Conservation (phyloP, 2,329 filamentous ascomycete genomes). For the Neoscytalidium dimidiatum region DNA sequence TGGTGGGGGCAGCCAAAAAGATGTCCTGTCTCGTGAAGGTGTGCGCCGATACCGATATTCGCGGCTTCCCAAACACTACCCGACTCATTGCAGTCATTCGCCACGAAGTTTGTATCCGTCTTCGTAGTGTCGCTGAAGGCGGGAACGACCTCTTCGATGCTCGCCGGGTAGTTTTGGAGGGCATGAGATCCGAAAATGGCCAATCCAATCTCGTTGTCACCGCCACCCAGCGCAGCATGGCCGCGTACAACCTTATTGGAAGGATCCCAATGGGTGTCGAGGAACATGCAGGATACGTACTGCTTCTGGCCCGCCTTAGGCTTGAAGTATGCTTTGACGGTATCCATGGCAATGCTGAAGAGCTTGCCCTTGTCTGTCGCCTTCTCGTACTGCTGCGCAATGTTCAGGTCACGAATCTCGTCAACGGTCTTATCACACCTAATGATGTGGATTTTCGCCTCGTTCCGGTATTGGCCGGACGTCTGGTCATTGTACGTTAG, state of each 20-base stretch:
- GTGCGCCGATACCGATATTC: conserved; percentile 89
- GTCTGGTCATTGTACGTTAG: conserved; percentile 74
- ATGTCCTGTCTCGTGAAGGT: conserved; percentile 89
- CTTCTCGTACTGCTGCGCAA: conserved; percentile 73
- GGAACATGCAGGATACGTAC: conserved; percentile 82
- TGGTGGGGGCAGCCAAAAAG: conserved; percentile 88
- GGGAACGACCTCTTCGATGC: conserved; percentile 85
- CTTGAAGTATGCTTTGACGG: conserved; percentile 76
- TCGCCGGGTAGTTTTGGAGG: conserved; percentile 86
- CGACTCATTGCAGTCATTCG: conserved; percentile 83
- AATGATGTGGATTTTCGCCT: conserved; percentile 87
- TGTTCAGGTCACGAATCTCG: conserved; percentile 76
- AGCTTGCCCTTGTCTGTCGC: conserved; percentile 72
- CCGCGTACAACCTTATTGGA: conserved; percentile 69
- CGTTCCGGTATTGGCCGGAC: conserved; percentile 76
- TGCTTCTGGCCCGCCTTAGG: conserved; percentile 75
- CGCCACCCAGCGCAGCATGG: conserved; percentile 82
- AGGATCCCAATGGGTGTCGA: conserved; percentile 89
- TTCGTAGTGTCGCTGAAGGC: conserved; percentile 89
- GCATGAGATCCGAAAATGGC: conserved; percentile 92
- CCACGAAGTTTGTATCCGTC: conserved; percentile 77
- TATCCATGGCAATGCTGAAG: conserved; percentile 74
- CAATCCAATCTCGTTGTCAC: conserved; percentile 71
- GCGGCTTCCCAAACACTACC: conserved; percentile 96
- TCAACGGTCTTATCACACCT: conserved; percentile 79